phyloP scores from a whole-genome alignment of 768 basidiomycete genomes.

The Pleurotus tuber-regium region DNA sequence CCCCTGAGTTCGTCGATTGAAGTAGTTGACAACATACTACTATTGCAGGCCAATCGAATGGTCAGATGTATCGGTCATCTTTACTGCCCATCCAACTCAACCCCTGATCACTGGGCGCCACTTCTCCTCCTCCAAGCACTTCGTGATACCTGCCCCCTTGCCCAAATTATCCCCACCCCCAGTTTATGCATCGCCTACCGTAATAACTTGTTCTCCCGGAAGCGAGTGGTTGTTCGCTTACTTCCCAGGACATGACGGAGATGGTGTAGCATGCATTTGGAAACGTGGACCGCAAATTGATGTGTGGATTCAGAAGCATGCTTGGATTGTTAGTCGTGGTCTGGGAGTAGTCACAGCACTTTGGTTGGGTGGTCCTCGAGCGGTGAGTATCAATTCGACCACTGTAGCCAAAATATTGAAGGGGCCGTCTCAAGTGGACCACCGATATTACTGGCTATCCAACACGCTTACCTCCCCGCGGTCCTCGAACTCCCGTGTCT shows the following conservation, averaged over 20 bases:
- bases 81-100: slow-evolving; percentile 63
- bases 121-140: slow-evolving; percentile 70
- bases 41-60: slow-evolving; percentile 61
- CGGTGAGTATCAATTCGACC: slow-evolving; percentile 38
- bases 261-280: slow-evolving; percentile 70
- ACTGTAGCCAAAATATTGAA: not conserved
- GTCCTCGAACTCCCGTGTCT: slow-evolving; percentile 53
- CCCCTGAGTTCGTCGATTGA: not conserved
- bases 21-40: slow-evolving; percentile 1
- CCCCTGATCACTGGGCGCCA: slow-evolving; percentile 60
- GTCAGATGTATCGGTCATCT: slow-evolving; percentile 67
- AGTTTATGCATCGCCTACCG: slow-evolving; percentile 58
- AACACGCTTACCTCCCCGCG: slow-evolving; percentile 54
- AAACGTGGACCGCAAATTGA: slow-evolving; percentile 56
- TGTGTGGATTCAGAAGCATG: slow-evolving; percentile 57
- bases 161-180: slow-evolving; percentile 42
- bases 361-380: slow-evolving; percentile 61
- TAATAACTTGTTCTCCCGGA: slow-evolving; percentile 57
- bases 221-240: slow-evolving; percentile 74
- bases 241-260: slow-evolving; percentile 55
- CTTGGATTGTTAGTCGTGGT: slow-evolving; percentile 48
- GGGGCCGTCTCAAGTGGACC: slow-evolving; percentile 46
- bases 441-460: slow-evolving; percentile 41
- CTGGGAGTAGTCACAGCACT: slow-evolving; percentile 58
- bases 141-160: slow-evolving; percentile 52